Conservation (phyloP, 2,329 filamentous ascomycete species). For the Alternaria hordeiaustralica region DNA sequence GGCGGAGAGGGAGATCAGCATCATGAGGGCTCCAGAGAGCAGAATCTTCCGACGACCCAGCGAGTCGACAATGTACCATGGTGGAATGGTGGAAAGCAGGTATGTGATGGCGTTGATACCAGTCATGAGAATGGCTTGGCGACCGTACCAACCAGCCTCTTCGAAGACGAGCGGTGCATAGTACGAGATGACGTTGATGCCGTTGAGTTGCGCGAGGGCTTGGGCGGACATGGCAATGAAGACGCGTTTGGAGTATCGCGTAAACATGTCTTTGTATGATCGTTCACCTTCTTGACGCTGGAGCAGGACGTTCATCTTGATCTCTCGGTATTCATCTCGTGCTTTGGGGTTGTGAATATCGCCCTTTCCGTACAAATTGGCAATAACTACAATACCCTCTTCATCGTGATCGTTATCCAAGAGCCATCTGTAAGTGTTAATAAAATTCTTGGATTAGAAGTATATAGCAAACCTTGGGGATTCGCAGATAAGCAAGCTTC, state of each 20-base stretch:
- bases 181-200: constrained; percentile 99
- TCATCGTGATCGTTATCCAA: constrained; percentile 98
- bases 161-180: constrained; percentile 97
- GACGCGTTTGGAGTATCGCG: constrained; percentile 85
- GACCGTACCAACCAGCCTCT: constrained; percentile 92
- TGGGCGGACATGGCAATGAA: constrained; percentile 99
- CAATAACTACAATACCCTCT: constrained; percentile 97
- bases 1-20: constrained; percentile 84
- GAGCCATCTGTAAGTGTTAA: constrained; percentile 73
- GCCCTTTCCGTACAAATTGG: constrained; percentile 93
- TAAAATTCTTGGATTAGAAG: not conserved
- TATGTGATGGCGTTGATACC: constrained; percentile 95
- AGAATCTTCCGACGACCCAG: constrained; percentile 91
- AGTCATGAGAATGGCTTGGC: constrained; percentile 93
- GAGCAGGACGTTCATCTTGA: constrained; percentile 96
- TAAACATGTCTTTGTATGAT: constrained; percentile 93
- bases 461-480: constrained; percentile 78
- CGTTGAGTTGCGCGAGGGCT: constrained; percentile 92
- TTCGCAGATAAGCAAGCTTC: constrained; percentile 93
- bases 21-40: constrained; percentile 85
- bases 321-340: constrained; percentile 94
- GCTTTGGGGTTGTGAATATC: constrained; percentile 94
- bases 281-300: constrained; percentile 95
- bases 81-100: constrained; percentile 87
- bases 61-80: constrained; percentile 94